phyloP scores from a whole-genome alignment of 192 early-diverging fungal genomes.

The Lunasporangiospora selenospora region DNA sequence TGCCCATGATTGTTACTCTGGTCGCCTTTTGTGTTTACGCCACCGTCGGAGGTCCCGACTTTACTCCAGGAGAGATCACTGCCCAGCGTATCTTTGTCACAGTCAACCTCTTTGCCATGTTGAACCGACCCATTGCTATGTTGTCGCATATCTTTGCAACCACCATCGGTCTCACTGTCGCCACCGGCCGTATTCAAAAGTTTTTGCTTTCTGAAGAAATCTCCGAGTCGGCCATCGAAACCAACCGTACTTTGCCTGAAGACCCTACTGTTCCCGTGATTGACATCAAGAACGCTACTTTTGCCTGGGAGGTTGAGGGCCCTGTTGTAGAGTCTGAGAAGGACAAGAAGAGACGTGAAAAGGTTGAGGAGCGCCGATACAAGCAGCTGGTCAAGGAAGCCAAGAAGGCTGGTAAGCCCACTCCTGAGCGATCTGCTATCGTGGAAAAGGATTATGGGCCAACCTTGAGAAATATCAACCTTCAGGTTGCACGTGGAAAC shows the following conservation, averaged over 20 bases:
- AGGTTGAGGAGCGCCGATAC: not conserved
- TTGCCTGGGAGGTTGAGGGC: conserved; percentile 16
- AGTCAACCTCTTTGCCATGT: conserved; percentile 22
- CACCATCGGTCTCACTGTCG: conserved; percentile 9
- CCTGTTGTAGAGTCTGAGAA: not conserved
- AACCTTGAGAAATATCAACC: conserved; percentile 32
- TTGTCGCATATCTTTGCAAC: conserved; percentile 1
- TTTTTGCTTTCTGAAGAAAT: conserved; percentile 22
- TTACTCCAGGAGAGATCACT: conserved; percentile 25
- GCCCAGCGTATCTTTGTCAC: conserved; percentile 30
- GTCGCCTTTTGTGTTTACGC: conserved; percentile 18
- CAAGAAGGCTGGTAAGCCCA: conserved; percentile 17
- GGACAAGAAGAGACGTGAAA: not conserved
- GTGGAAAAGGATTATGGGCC: conserved; percentile 3
- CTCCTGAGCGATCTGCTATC: not conserved
- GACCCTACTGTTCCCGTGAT: not conserved
- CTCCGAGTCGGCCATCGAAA: not conserved
- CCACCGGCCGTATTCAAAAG: conserved; percentile 14
- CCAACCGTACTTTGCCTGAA: not conserved
- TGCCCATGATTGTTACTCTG: conserved; percentile 9
- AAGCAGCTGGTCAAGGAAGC: not conserved
- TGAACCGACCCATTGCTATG: conserved; percentile 10
- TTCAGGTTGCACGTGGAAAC: conserved; percentile 40
- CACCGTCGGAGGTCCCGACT: conserved; percentile 16
- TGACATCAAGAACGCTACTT: conserved; percentile 2